Evolutionary conservation across 2,329 filamentous ascomycete genomes (phyloP).

Genomic region (Calycina herbarum): DNA sequence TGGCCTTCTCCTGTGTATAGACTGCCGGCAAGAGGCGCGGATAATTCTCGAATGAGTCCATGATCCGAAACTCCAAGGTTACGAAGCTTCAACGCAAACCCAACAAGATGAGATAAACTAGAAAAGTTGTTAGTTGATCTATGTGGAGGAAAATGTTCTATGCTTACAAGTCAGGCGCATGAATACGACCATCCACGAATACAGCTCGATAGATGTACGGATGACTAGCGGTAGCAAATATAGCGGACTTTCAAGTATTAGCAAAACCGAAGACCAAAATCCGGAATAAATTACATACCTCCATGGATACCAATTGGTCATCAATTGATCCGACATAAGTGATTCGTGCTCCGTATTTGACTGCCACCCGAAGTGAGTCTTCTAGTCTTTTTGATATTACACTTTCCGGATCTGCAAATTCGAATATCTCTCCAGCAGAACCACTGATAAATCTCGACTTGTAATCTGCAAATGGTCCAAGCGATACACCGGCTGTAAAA

Average conservation of each 20-base stretch:
- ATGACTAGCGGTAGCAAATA: slow-evolving; percentile 82
- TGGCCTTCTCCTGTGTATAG: slow-evolving; percentile 92
- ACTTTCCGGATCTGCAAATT: slow-evolving; percentile 82
- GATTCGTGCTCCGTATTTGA: slow-evolving; percentile 78
- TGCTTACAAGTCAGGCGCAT: slow-evolving; percentile 81
- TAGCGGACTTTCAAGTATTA: slow-evolving; percentile 61
- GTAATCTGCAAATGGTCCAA: slow-evolving; percentile 91
- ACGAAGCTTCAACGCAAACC: slow-evolving; percentile 88
- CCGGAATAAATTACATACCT: slow-evolving; percentile 51
- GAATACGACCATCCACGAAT: slow-evolving; percentile 89
- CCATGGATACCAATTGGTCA: slow-evolving; percentile 91
- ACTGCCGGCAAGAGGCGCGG: slow-evolving; percentile 82
- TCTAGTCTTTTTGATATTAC: slow-evolving; percentile 81
- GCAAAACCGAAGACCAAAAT: slow-evolving; percentile 16
- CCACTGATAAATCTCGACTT: slow-evolving; percentile 87
- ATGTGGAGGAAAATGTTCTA: neutral
- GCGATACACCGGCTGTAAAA: slow-evolving; percentile 81
- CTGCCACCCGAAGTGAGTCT: slow-evolving; percentile 68
- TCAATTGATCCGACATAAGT: slow-evolving; percentile 94
- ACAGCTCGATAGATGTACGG: slow-evolving; percentile 95
- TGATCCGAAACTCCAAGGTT: slow-evolving; percentile 94
- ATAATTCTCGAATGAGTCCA: slow-evolving; percentile 87
- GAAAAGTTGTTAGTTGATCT: neutral
- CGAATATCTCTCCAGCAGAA: slow-evolving; percentile 90
- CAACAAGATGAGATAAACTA: slow-evolving; percentile 82